phyloP scores from a whole-genome alignment of 176 grass and related monocot species.

The Thinopyrum elongatum region DNA sequence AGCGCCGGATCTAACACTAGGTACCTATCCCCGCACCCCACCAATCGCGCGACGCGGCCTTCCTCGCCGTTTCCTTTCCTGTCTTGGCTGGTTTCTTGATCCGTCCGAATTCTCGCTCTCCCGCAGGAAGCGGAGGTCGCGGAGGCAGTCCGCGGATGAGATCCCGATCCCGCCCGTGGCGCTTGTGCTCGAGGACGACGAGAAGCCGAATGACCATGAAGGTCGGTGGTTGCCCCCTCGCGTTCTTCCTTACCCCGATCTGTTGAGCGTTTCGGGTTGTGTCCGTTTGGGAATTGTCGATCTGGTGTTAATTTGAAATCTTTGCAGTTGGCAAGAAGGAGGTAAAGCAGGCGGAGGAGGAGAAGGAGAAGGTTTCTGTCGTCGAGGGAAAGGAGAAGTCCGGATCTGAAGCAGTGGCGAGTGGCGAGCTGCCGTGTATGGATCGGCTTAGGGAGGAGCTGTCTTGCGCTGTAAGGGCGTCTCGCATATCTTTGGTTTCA shows the following conservation, averaged over 20 bases:
- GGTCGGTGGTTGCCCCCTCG: constrained; percentile 10
- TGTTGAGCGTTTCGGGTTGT: background rate
- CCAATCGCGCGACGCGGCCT: background rate
- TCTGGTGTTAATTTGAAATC: background rate
- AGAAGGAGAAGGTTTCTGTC: constrained; percentile 7
- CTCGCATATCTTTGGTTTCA: background rate
- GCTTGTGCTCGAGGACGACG: constrained; percentile 72
- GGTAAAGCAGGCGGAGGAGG: background rate
- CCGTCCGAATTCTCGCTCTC: background rate
- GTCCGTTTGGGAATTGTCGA: background rate
- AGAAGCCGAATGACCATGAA: background rate
- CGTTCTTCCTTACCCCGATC: background rate
- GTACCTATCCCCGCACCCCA: background rate
- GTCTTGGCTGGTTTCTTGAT: background rate
- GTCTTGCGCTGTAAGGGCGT: constrained; percentile 69
- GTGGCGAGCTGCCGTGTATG: constrained; percentile 49
- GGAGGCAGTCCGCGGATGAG: constrained; percentile 34
- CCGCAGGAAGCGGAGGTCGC: constrained; percentile 62
- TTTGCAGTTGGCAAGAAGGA: constrained; percentile 26
- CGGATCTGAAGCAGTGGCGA: constrained; percentile 13
- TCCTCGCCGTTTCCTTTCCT: background rate
- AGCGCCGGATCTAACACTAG: constrained; percentile 58
- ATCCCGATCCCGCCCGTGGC: constrained; percentile 44
- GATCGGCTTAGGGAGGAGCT: constrained; percentile 87
- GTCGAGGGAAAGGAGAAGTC: constrained; percentile 28